Evolutionary conservation across 306 rosid species (phyloP).

Genomic region (Gastrolobium villosum): DNA sequence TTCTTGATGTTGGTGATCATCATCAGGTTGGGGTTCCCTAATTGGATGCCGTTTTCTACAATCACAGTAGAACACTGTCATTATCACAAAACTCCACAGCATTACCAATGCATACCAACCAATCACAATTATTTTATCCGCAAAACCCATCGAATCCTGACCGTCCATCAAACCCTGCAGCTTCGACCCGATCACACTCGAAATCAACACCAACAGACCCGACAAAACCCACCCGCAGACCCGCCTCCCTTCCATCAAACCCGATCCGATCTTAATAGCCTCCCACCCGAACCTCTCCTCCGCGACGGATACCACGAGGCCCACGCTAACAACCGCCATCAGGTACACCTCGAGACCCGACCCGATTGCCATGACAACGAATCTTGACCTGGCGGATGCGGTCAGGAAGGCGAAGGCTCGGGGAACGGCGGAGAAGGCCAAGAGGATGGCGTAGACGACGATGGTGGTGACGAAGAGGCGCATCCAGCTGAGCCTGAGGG

Average conservation of each 20-base stretch:
- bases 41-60: constrained; percentile 61
- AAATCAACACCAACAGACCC: constrained; percentile 51
- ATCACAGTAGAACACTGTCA: constrained; percentile 71
- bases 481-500: constrained; percentile 49
- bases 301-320: constrained; percentile 68
- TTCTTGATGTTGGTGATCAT: background rate
- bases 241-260: constrained; percentile 62
- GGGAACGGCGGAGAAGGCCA: constrained; percentile 55
- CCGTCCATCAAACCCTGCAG: constrained; percentile 59
- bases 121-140: constrained; percentile 59
- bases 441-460: constrained; percentile 56
- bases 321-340: constrained; percentile 68
- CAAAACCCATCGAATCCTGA: constrained; percentile 44
- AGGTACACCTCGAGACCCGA: constrained; percentile 64
- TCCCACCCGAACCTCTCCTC: constrained; percentile 80
- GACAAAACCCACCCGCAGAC: constrained; percentile 66
- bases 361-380: constrained; percentile 33
- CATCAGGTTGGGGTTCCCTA: constrained; percentile 19
- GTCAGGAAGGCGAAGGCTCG: constrained; percentile 39
- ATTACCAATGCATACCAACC: constrained; percentile 58
- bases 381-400: constrained; percentile 27
- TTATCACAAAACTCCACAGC: constrained; percentile 69
- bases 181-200: constrained; percentile 55
- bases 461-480: constrained; percentile 67
- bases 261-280: constrained; percentile 65